Conservation (phyloP, 2,329 filamentous ascomycete genomes). For the Aspergillus intermedius region DNA sequence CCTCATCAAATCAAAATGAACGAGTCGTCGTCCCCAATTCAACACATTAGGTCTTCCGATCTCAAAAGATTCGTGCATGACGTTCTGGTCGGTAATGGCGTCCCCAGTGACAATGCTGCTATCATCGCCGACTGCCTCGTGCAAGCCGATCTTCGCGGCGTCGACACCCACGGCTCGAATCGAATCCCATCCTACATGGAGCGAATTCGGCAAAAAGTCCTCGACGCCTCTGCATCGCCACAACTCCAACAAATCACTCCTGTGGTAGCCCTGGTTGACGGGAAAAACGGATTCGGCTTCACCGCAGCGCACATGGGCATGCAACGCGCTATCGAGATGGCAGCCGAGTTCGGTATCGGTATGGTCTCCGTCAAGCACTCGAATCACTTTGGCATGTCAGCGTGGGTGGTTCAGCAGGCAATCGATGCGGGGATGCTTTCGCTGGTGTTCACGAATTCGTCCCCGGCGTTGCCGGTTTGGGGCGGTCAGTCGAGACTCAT, state of each 20-base stretch:
- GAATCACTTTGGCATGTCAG: constrained; percentile 79
- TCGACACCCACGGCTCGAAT: constrained; percentile 74
- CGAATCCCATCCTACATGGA: constrained; percentile 72
- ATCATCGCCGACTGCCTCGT: constrained; percentile 64
- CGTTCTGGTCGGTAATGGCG: constrained; percentile 44
- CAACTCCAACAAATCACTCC: constrained; percentile 58
- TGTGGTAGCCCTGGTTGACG: constrained; percentile 62
- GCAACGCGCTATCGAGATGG: constrained; percentile 60
- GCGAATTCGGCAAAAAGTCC: constrained; percentile 62
- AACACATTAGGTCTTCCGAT: not conserved
- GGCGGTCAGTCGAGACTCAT: constrained; percentile 63
- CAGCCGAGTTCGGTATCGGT: constrained; percentile 60
- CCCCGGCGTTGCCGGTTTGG: constrained; percentile 64
- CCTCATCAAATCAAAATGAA: not conserved
- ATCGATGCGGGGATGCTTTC: constrained; percentile 65
- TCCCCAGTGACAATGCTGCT: constrained; percentile 51
- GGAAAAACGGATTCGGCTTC: constrained; percentile 68
- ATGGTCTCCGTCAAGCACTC: constrained; percentile 69
- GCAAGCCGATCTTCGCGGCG: constrained; percentile 67
- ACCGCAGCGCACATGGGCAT: constrained; percentile 63
- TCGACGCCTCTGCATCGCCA: constrained; percentile 57
- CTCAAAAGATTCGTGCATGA: constrained; percentile 17
- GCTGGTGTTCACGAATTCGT: constrained; percentile 65
- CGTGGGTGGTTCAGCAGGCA: constrained; percentile 73
- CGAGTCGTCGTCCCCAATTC: not conserved